Conservation (phyloP, 352 stramenopile genomes). For the Pythium periplocum region DNA sequence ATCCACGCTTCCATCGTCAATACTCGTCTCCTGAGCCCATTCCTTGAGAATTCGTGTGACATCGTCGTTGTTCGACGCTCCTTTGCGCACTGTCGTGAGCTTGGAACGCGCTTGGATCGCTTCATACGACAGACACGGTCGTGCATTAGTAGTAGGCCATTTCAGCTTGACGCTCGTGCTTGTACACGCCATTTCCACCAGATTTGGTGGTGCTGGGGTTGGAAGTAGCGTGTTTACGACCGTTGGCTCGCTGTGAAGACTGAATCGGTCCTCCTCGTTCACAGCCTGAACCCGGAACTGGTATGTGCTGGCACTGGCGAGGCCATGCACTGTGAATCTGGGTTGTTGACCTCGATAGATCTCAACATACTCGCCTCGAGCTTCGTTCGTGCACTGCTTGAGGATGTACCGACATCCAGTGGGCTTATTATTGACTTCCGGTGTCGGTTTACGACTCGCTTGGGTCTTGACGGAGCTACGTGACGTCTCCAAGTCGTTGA, state of each 20-base stretch:
- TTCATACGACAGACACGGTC: constrained; percentile 44
- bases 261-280: constrained; percentile 67
- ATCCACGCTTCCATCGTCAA: constrained; percentile 66
- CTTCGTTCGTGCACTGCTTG: constrained; percentile 83
- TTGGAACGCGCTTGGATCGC: constrained; percentile 32
- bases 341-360: constrained; percentile 72
- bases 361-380: constrained; percentile 76
- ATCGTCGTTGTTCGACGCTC: constrained; percentile 42
- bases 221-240: constrained; percentile 85
- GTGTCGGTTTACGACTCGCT: not conserved
- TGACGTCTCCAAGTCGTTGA: constrained; percentile 17
- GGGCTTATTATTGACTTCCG: constrained; percentile 8
- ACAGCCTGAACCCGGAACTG: constrained; percentile 85
- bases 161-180: constrained; percentile 36
- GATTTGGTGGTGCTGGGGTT: constrained; percentile 44
- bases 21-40: constrained; percentile 73
- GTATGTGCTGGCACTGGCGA: constrained; percentile 80
- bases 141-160: constrained; percentile 39
- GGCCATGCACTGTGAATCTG: constrained; percentile 69
- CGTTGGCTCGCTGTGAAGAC: constrained; percentile 61
- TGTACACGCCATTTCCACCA: constrained; percentile 24
- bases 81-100: constrained; percentile 18
- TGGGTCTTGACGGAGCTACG: not conserved
- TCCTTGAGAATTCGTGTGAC: constrained; percentile 78
- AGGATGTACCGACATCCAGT: constrained; percentile 66